These are phyloP conservation scores for Boletus sp. DNA, from an alignment of 768 basidiomycete species.

Conservation along the genomic window DNA sequence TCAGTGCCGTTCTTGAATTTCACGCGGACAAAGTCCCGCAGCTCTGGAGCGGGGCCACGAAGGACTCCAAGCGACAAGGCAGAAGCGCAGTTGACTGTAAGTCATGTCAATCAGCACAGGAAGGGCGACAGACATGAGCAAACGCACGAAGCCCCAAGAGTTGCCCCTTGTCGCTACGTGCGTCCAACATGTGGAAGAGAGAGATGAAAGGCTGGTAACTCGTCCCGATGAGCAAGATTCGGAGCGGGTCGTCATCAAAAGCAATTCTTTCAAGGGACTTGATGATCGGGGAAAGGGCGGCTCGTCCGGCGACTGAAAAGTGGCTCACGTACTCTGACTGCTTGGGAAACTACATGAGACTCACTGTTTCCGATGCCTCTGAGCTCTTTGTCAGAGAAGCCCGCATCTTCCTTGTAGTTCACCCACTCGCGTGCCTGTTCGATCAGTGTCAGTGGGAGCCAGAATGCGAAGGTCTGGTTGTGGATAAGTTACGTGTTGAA, in stretches of 20 bases:
- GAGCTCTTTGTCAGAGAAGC: conserved; percentile 64
- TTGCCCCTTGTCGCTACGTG: conserved; percentile 36
- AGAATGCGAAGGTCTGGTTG: conserved; percentile 77
- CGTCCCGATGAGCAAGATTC: conserved; percentile 70
- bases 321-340: neutral
- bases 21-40: conserved; percentile 77
- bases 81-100: conserved; percentile 64
- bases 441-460: conserved; percentile 67
- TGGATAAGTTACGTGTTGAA: conserved; percentile 71
- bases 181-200: conserved; percentile 71
- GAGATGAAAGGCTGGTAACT: conserved; percentile 82
- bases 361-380: conserved; percentile 73
- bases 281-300: conserved; percentile 71
- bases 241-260: conserved; percentile 72
- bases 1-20: conserved; percentile 78
- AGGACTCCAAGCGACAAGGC: conserved; percentile 74
- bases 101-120: neutral
- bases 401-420: conserved; percentile 71
- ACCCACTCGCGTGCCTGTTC: conserved; percentile 71
- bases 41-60: conserved; percentile 71
- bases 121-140: neutral
- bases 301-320: conserved; percentile 69
- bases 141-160: conserved; percentile 62
- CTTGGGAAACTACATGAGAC: conserved; percentile 19
- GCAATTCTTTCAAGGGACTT: conserved; percentile 71